phyloP scores from a whole-genome alignment of 31 red algal genomes.

The Porphyra umbilicalis region DNA sequence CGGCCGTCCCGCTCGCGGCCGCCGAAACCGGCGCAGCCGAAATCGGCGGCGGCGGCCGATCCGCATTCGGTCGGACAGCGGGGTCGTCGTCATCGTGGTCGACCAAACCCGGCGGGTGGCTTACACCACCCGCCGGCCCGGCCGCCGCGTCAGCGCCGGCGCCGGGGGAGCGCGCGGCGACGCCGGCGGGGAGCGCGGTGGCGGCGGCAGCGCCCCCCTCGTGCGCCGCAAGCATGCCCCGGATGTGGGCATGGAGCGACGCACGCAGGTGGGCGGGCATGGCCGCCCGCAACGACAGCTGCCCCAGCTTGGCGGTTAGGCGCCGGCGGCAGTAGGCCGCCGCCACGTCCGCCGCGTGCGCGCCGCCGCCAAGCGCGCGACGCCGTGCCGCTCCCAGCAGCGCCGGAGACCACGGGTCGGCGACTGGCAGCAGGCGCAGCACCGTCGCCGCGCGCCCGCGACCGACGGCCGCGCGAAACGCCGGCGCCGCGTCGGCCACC shows the following conservation, averaged over 20 bases:
- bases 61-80: too few relatives aligned
- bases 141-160: too few relatives aligned
- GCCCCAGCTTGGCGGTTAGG: not conserved
- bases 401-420: not conserved
- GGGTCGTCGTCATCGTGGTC: too few relatives aligned
- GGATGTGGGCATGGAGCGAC: not conserved
- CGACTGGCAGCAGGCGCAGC: not conserved
- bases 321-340: not conserved
- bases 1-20: too few relatives aligned
- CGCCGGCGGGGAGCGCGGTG: too few relatives aligned
- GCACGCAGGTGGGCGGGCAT: not conserved
- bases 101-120: too few relatives aligned
- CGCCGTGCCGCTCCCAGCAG: not conserved
- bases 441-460: not conserved
- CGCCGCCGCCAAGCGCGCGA: not conserved
- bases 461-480: not conserved
- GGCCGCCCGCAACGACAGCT: not conserved
- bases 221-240: not conserved
- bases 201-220: not conserved
- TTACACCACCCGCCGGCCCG: too few relatives aligned
- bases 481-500: not conserved
- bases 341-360: not conserved
- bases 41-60: too few relatives aligned
- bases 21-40: too few relatives aligned
- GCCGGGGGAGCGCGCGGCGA: too few relatives aligned